These are phyloP conservation scores for Pleodorina starrii DNA, from an alignment of 139 green algal genomes.

Conservation along the genomic window DNA sequence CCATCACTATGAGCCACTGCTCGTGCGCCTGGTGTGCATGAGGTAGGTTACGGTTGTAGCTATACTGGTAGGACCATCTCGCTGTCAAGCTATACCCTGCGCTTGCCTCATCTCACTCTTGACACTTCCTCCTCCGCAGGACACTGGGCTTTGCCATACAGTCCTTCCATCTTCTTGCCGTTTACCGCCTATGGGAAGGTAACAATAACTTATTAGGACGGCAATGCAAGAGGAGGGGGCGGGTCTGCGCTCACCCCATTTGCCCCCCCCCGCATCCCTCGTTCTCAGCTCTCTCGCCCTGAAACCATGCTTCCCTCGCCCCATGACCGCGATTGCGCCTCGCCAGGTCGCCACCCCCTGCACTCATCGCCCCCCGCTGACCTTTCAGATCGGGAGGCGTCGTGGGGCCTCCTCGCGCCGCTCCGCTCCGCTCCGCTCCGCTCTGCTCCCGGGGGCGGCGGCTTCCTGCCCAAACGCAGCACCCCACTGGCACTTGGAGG, in stretches of 20 bases:
- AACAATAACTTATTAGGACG: neutral
- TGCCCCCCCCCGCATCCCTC: neutral
- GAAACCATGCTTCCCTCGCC: neutral
- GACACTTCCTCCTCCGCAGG: neutral
- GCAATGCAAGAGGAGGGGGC: neutral
- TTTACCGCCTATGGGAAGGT: conserved; percentile 26
- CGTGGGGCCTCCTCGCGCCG: no score
- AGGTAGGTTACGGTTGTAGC: neutral
- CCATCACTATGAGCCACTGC: neutral
- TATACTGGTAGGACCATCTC: neutral
- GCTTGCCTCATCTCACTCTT: neutral
- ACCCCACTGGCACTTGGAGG: no score
- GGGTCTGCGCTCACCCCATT: neutral
- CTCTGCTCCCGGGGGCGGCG: no score
- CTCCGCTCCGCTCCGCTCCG: no score
- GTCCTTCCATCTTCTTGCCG: conserved; percentile 24
- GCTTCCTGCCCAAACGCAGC: no score
- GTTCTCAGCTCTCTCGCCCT: neutral
- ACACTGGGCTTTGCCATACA: conserved; percentile 15
- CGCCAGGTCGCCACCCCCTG: neutral
- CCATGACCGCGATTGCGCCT: neutral
- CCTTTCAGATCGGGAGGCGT: neutral
- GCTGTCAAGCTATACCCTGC: neutral
- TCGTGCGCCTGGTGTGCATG: conserved; percentile 4
- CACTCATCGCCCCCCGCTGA: neutral